phyloP scores from a whole-genome alignment of 805 yeast species.

The Nakazawaea wyomingensis region DNA sequence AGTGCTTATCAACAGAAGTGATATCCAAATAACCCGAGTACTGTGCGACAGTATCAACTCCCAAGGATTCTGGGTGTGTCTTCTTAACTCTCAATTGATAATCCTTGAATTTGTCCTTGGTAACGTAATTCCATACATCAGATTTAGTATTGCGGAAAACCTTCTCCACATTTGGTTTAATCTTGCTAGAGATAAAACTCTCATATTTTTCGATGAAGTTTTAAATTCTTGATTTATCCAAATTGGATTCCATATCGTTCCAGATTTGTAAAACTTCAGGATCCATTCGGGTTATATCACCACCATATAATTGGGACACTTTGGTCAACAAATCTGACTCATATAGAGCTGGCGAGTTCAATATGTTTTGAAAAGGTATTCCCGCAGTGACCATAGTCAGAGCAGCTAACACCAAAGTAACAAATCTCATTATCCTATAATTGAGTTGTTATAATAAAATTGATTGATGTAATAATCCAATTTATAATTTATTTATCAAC shows the following conservation, averaged over 20 bases:
- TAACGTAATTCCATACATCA: constrained; percentile 7
- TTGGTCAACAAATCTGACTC: constrained; percentile 1
- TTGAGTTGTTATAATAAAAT: too few species aligned
- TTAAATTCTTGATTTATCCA: constrained; percentile 10
- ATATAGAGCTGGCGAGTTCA: not conserved
- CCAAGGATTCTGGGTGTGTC: constrained; percentile 59
- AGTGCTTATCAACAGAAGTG: constrained; percentile 76
- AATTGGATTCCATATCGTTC: constrained; percentile 28
- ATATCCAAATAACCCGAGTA: constrained; percentile 83
- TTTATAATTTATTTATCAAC: too few species aligned
- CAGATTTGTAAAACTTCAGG: constrained; percentile 24
- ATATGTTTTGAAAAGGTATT: constrained; percentile 3
- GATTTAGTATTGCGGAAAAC: not conserved
- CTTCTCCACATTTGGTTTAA: constrained; percentile 2
- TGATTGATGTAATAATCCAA: too few species aligned
- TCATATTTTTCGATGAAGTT: constrained; percentile 10
- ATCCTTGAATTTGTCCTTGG: constrained; percentile 26
- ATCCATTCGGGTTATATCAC: constrained; percentile 19
- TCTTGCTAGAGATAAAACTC: not conserved
- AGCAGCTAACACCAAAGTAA: not conserved
- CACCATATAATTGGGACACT: constrained; percentile 9
- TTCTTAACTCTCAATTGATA: constrained; percentile 58
- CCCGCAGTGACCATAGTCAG: not conserved
- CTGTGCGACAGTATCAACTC: constrained; percentile 78
- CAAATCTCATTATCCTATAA: constrained; percentile 3